These are phyloP conservation scores for Talaromyces atroroseus DNA, from an alignment of 2,329 filamentous ascomycete species.

Conservation along the genomic window DNA sequence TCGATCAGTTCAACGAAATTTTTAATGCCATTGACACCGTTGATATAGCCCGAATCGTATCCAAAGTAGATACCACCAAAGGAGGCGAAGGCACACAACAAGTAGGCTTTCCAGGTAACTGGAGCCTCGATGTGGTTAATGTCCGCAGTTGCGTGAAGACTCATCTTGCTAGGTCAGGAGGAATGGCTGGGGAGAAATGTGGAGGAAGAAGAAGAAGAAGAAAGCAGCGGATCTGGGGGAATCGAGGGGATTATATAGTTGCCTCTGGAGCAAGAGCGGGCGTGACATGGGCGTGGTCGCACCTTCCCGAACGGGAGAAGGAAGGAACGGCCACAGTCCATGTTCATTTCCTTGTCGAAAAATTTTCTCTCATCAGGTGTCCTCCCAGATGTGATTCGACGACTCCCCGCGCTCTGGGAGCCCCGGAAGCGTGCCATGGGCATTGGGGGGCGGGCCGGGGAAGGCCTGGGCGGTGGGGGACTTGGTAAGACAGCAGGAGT, in stretches of 20 bases:
- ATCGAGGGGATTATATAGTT: conserved; percentile 3
- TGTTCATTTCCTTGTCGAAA: background rate
- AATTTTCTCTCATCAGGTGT: background rate
- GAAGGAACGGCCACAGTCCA: background rate
- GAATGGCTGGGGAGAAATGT: background rate
- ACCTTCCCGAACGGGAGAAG: background rate
- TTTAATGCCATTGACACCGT: conserved; percentile 47
- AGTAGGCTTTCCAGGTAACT: conserved; percentile 54
- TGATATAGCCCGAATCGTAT: conserved; percentile 55
- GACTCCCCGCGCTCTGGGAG: conserved; percentile 3
- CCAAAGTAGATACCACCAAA: conserved; percentile 59
- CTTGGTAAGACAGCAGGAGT: background rate
- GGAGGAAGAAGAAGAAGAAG: background rate
- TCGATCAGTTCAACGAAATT: conserved; percentile 42
- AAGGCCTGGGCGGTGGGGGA: background rate
- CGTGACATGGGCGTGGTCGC: background rate
- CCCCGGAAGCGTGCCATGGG: conserved; percentile 12
- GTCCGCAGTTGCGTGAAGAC: conserved; percentile 40
- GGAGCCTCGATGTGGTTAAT: conserved; percentile 54
- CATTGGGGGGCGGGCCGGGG: conserved; percentile 5
- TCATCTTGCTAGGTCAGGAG: conserved; percentile 3
- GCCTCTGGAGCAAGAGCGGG: background rate
- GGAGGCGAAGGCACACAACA: conserved; percentile 57
- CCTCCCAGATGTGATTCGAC: background rate
- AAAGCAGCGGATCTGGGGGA: background rate